Percentiles rank a stretch among this genome's conserved stretches.
These are phyloP conservation scores for Puccinia novopanici DNA, from an alignment of 1,284 basidiomycete genomes.

Conservation along the genomic window DNA sequence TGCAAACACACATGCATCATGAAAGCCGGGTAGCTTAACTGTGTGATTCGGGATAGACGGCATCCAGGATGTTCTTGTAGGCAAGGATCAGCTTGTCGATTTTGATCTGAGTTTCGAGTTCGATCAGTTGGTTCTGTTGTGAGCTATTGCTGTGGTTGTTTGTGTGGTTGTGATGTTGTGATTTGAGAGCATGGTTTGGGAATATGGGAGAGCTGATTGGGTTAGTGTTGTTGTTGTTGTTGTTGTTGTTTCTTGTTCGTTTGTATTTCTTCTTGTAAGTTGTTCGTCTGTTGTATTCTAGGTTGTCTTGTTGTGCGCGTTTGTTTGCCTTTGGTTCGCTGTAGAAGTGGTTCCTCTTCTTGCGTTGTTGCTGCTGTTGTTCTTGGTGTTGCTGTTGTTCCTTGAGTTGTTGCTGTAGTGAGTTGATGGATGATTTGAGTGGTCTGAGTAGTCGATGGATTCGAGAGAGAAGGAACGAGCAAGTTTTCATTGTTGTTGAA, in stretches of 20 bases:
- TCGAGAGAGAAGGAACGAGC: conserved; percentile 15
- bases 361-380: not conserved
- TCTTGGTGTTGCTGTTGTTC: not conserved
- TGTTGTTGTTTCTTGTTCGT: not conserved
- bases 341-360: not conserved
- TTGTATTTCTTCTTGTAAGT: not conserved
- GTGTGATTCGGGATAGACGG: not conserved
- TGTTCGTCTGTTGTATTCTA: not conserved
- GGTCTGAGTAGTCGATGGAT: conserved; percentile 33
- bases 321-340: conserved; percentile 22
- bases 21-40: not conserved
- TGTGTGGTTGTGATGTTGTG: not conserved
- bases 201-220: conserved; percentile 34
- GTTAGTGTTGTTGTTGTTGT: not conserved
- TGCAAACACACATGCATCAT: no score
- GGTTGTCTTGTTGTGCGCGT: not conserved
- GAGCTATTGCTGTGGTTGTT: not conserved
- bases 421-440: conserved; percentile 34
- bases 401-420: conserved; percentile 4
- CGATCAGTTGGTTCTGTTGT: not conserved
- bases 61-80: conserved; percentile 42
- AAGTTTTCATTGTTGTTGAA: not conserved
- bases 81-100: conserved; percentile 20
- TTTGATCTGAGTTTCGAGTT: conserved; percentile 24
- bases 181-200: not conserved